phyloP scores from a whole-genome alignment of 352 stramenopile species.

The Phytophthora pluvialis region DNA sequence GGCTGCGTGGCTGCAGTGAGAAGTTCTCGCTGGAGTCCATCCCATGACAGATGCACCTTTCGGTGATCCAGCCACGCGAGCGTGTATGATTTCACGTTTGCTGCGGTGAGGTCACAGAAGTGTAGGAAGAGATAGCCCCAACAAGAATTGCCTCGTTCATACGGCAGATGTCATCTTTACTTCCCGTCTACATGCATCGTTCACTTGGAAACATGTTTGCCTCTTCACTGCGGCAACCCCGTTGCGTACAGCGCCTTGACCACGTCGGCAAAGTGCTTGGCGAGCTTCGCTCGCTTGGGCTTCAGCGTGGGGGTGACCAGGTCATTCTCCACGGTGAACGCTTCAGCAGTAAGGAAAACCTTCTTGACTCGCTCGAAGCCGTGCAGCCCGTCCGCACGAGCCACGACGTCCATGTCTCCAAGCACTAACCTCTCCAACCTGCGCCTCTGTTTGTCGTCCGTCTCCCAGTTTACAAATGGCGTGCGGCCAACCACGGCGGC shows the following conservation, averaged over 20 bases:
- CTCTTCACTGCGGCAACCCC: neutral
- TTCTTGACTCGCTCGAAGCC: conserved; percentile 94
- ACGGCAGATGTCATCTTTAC: too few species aligned
- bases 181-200: neutral
- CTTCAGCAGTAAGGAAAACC: conserved; percentile 82
- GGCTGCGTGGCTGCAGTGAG: too few species aligned
- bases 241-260: conserved; percentile 58
- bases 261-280: conserved; percentile 49
- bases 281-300: conserved; percentile 87
- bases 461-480: conserved; percentile 17
- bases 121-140: too few species aligned
- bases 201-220: neutral
- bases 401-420: conserved; percentile 46
- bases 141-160: too few species aligned
- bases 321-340: conserved; percentile 90
- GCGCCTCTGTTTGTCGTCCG: conserved; percentile 7
- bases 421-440: conserved; percentile 37
- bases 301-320: conserved; percentile 97
- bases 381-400: conserved; percentile 55
- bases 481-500: conserved; percentile 53
- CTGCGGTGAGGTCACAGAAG: too few species aligned
- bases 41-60: too few species aligned
- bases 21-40: too few species aligned
- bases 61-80: too few species aligned
- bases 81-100: too few species aligned